Percentiles rank a stretch among this genome's conserved stretches.
Conservation (phyloP, 441 rosid species). For the Populus hybrid region DNA sequence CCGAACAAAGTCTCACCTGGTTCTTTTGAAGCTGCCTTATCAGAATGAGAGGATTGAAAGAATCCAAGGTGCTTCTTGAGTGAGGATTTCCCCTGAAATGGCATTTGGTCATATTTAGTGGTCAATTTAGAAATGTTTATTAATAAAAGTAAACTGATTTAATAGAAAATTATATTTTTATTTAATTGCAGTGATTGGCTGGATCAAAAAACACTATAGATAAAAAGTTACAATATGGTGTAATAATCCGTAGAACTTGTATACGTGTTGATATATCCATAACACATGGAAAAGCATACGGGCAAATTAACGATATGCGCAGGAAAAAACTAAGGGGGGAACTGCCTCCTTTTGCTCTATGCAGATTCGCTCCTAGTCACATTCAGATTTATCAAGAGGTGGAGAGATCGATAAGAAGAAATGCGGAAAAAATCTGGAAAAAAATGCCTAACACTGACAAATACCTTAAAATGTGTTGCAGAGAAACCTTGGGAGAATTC, state of each 20-base stretch:
- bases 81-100: constrained; percentile 41
- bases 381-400: background rate
- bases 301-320: background rate
- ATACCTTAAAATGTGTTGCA: constrained; percentile 44
- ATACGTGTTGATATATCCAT: background rate
- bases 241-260: background rate
- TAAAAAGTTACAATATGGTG: background rate
- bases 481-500: constrained; percentile 49
- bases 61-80: constrained; percentile 37
- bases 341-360: background rate
- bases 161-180: background rate
- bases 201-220: background rate
- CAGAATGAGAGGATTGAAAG: constrained; percentile 32
- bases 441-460: background rate
- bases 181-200: background rate
- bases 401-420: background rate
- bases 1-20: constrained; percentile 23
- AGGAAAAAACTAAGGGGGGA: background rate
- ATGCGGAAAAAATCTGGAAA: background rate
- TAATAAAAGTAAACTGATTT: background rate
- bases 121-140: background rate
- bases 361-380: background rate
- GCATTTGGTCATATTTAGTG: background rate
- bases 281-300: background rate
- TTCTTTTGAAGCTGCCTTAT: constrained; percentile 34